Evolutionary conservation across 345 rosid species (phyloP), one percentile per base, ranked within the genome.

Genomic region (Eucalyptus shirleyi): DNA sequence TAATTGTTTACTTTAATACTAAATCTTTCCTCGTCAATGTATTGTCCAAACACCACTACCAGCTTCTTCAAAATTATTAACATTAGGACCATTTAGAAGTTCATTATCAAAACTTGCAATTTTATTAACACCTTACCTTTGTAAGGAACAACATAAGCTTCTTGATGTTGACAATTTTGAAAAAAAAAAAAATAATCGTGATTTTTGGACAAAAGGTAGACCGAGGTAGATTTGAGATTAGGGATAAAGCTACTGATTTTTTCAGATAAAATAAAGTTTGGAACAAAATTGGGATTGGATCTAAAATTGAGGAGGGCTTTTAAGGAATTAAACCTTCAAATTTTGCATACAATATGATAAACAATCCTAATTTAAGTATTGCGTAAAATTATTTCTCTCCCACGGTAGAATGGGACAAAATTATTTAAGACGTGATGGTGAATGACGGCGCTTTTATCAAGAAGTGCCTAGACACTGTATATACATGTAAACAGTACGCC

Each of bases 201-300:
- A 72, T 11, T 72, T 72, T 37, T 72, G 83, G 26, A 37, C 5
- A 1, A 37, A 19, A 11, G 28, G 45, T 19, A 37, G 23, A 37
- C 8, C 1, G 5, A 12, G 13, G 45, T 21, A 72, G 13, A n/a
- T n/a, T 5, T 19, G 28, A 8, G 28, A 10, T 37, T 0, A 37
- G 15, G 3, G 45, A 18, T 18, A 17, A 72, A 72, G 14, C 0
- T 69, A 5, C 0, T 34, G 26, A 69, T 18, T 72, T 72, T 37
- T 37, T 10, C 12, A 19, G 11, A 11, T 10, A 72, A 37, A 72
- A 28, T 8, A 37, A 72, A 19, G 13, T 37, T 37, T 19, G 12
- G 7, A 12, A 11, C 8, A 21, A 2, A 37, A 72, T 72, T 72
- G 13, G 8, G 82, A 72, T 72, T 37, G 8, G 14, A 72, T 72